Percentiles rank a stretch among this genome's conserved stretches.
Conservation (phyloP, 495 filamentous ascomycete species). For the Schizothecium vesticola region DNA sequence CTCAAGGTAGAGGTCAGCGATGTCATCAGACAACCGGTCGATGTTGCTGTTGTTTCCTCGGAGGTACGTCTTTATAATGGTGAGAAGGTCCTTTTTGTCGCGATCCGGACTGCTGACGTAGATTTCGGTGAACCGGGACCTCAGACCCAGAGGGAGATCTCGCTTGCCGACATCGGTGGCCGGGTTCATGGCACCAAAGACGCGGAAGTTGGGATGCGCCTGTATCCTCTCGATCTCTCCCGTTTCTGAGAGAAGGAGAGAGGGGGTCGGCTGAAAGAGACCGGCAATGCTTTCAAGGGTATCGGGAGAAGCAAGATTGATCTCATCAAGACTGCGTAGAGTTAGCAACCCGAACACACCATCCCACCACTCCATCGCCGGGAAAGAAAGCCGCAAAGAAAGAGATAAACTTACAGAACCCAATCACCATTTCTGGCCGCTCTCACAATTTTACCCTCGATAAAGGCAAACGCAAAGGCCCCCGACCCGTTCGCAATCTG, state of each 20-base stretch:
- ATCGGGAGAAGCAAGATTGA: conserved; percentile 91
- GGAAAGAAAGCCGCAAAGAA: too few relatives aligned
- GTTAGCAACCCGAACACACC: background rate
- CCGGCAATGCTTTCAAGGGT: conserved; percentile 90
- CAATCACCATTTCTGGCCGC: conserved; percentile 92
- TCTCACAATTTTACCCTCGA: conserved; percentile 90
- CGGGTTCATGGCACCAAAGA: conserved; percentile 99
- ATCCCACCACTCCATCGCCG: too few relatives aligned
- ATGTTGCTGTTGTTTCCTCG: conserved; percentile 60
- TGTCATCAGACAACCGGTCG: conserved; percentile 62
- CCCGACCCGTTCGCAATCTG: conserved; percentile 73
- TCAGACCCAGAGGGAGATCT: conserved; percentile 70
- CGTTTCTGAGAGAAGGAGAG: conserved; percentile 83
- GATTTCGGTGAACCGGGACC: conserved; percentile 77
- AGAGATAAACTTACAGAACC: conserved; percentile 54
- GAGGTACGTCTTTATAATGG: conserved; percentile 81
- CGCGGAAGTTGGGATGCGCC: conserved; percentile 87
- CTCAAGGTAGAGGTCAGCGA: conserved; percentile 79
- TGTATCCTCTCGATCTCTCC: conserved; percentile 83
- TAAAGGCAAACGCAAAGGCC: conserved; percentile 88
- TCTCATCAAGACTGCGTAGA: conserved; percentile 60
- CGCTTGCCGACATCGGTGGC: conserved; percentile 95
- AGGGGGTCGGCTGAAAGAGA: conserved; percentile 71
- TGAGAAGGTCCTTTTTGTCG: conserved; percentile 73
- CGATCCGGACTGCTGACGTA: conserved; percentile 86